Percentiles rank a stretch among this genome's conserved stretches.
Evolutionary conservation across 495 filamentous ascomycete species (phyloP).

Genomic region (Lasiosphaeriaceae sp.): DNA sequence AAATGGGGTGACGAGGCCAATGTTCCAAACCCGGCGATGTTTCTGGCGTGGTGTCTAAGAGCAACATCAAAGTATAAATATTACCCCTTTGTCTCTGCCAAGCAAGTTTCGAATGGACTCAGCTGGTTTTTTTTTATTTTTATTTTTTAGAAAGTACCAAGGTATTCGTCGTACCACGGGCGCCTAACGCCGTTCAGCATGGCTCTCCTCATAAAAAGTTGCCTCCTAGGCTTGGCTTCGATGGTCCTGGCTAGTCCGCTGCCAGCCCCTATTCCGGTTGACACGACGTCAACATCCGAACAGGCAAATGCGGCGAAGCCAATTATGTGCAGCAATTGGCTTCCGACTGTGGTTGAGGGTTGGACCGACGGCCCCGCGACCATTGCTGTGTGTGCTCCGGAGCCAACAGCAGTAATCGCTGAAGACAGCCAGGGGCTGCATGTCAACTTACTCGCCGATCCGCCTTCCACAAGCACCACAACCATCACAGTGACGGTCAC

Average conservation of each 20-base stretch:
- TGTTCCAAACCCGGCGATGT: background rate
- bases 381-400: constrained; percentile 4
- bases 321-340: constrained; percentile 4
- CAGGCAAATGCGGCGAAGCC: background rate
- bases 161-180: background rate
- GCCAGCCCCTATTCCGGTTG: background rate
- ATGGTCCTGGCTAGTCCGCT: background rate
- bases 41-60: background rate
- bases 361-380: background rate
- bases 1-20: background rate
- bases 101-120: too few species aligned
- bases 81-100: background rate
- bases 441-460: background rate
- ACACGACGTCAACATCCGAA: background rate
- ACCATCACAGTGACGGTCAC: constrained; percentile 10
- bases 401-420: background rate
- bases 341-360: constrained; percentile 1
- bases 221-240: background rate
- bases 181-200: background rate
- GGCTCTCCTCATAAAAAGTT: background rate
- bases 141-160: background rate
- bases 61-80: background rate
- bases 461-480: background rate
- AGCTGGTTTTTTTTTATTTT: background rate
- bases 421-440: background rate